Percentiles rank a stretch among this genome's conserved stretches.
phyloP scores from a whole-genome alignment of 2,329 filamentous ascomycete genomes.

The Hypoxylon sp. region DNA sequence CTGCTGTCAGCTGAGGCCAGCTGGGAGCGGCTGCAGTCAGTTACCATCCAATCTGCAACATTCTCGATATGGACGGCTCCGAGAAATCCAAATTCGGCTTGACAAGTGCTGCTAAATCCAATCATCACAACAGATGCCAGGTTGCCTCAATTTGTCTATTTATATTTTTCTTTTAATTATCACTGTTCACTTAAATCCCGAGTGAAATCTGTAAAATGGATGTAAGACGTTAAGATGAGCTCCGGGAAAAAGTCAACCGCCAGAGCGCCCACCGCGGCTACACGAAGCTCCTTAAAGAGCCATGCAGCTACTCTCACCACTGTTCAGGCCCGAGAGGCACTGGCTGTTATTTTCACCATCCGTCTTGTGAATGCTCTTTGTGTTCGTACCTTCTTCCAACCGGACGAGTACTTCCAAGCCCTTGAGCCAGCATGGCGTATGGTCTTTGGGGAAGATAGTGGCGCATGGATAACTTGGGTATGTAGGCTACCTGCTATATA shows the following conservation, averaged over 20 bases:
- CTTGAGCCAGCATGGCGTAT: slow-evolving; percentile 94
- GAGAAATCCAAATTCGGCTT: slow-evolving; percentile 44
- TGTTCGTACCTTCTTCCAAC: slow-evolving; percentile 93
- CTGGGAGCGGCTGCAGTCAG: not conserved
- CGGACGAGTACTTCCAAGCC: slow-evolving; percentile 96
- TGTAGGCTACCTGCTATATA: slow-evolving; percentile 46
- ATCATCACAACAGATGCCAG: slow-evolving; percentile 39
- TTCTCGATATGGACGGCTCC: slow-evolving; percentile 45
- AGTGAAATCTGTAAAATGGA: slow-evolving; percentile 23
- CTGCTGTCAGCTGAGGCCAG: too few relatives aligned
- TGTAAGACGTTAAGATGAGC: slow-evolving; percentile 30
- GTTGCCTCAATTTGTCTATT: slow-evolving; percentile 42
- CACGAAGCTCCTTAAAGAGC: slow-evolving; percentile 32
- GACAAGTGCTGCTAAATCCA: slow-evolving; percentile 30
- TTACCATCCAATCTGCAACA: slow-evolving; percentile 13
- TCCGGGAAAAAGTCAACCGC: slow-evolving; percentile 42
- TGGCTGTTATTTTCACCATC: slow-evolving; percentile 68
- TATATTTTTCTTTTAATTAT: slow-evolving; percentile 11
- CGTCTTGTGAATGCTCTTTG: slow-evolving; percentile 84
- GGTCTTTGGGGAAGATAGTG: slow-evolving; percentile 80
- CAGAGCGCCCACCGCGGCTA: slow-evolving; percentile 22
- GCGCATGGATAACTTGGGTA: slow-evolving; percentile 97
- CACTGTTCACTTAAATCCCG: not conserved
- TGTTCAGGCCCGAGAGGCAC: slow-evolving; percentile 52
- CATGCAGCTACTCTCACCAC: slow-evolving; percentile 46